Evolutionary conservation across 352 stramenopile species (phyloP).

Genomic region (Phytopythium vexans): DNA sequence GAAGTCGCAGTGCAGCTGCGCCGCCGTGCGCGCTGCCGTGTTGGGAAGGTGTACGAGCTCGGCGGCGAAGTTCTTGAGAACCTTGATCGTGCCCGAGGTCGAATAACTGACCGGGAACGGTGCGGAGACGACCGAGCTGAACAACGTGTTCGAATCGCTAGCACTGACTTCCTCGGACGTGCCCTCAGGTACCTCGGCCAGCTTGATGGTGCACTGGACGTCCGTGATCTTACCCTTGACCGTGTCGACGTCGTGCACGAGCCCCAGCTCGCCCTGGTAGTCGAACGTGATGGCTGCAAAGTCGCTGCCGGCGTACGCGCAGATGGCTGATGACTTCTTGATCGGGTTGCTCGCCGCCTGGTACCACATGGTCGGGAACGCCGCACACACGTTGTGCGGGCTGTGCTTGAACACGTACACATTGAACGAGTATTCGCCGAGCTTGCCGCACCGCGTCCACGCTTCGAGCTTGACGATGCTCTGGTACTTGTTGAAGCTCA

Average conservation of each 20-base stretch:
- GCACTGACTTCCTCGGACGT: background rate
- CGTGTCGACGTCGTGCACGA: slow-evolving; percentile 4
- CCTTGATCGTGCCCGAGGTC: slow-evolving; percentile 8
- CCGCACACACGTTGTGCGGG: slow-evolving; percentile 1
- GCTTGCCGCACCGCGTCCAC: slow-evolving; percentile 44
- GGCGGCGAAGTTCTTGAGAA: slow-evolving; percentile 36
- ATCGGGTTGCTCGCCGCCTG: background rate
- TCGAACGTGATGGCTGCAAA: slow-evolving; percentile 6
- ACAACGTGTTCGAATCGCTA: background rate
- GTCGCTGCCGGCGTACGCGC: slow-evolving; percentile 3
- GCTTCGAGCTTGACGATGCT: slow-evolving; percentile 43
- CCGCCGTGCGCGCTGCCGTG: slow-evolving; percentile 27
- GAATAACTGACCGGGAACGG: no score
- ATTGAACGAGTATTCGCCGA: slow-evolving; percentile 18
- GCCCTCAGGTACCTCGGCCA: slow-evolving; percentile 6
- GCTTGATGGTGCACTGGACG: slow-evolving; percentile 18
- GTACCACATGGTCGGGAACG: slow-evolving; percentile 3
- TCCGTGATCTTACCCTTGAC: slow-evolving; percentile 21
- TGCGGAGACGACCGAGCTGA: no score
- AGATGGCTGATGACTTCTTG: background rate
- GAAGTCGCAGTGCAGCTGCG: slow-evolving; percentile 39
- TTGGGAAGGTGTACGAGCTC: slow-evolving; percentile 37
- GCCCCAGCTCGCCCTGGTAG: slow-evolving; percentile 3
- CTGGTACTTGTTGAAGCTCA: slow-evolving; percentile 18
- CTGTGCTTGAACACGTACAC: slow-evolving; percentile 37